Percentiles rank a stretch among this genome's conserved stretches.
Conservation (phyloP, 495 filamentous ascomycete genomes). For the Penicillium angulare region DNA sequence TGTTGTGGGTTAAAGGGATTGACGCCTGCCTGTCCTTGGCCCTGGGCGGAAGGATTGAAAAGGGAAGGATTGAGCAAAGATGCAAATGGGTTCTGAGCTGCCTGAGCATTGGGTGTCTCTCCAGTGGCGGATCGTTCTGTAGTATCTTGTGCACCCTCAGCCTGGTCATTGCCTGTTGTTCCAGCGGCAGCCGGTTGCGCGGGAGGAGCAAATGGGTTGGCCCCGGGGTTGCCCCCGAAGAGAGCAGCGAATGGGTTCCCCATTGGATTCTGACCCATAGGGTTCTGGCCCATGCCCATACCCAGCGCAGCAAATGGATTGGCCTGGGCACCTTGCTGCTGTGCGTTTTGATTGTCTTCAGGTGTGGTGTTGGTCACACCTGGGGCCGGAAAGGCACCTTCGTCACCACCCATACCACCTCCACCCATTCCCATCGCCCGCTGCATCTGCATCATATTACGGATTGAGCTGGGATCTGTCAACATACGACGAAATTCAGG, state of each 20-base stretch:
- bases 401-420: constrained; percentile 46
- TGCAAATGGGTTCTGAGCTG: constrained; percentile 53
- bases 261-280: constrained; percentile 28
- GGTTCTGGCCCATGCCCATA: constrained; percentile 19
- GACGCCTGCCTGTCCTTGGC: constrained; percentile 24
- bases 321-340: constrained; percentile 35
- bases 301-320: constrained; percentile 37
- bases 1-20: constrained; percentile 50
- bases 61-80: constrained; percentile 48
- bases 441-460: constrained; percentile 77
- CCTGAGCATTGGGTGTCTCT: constrained; percentile 29
- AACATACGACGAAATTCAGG: constrained; percentile 90
- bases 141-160: constrained; percentile 17
- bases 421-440: constrained; percentile 60
- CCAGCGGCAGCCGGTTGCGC: constrained; percentile 16
- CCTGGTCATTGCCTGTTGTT: constrained; percentile 22
- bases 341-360: constrained; percentile 36
- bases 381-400: constrained; percentile 76
- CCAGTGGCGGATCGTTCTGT: constrained; percentile 26
- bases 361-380: constrained; percentile 76
- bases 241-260: constrained; percentile 66
- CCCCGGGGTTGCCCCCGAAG: constrained; percentile 1
- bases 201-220: constrained; percentile 10
- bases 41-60: constrained; percentile 28
- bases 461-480: constrained; percentile 83